phyloP scores from a whole-genome alignment of 371 early-diverging fungal genomes.

The Syncephalastrum monosporum region DNA sequence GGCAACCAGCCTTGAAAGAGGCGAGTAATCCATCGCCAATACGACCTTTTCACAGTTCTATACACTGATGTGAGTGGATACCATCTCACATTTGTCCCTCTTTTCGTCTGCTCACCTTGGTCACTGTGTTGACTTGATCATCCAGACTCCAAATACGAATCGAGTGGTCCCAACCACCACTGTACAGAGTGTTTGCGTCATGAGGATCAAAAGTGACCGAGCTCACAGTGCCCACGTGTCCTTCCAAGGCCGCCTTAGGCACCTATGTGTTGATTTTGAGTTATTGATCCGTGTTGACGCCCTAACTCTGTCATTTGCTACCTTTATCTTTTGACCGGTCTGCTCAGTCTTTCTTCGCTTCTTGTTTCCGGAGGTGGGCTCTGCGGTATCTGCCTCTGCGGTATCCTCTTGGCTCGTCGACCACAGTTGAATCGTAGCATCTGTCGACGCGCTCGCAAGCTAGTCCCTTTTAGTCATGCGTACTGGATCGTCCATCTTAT shows the following conservation, averaged over 20 bases:
- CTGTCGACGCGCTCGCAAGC: constrained; percentile 82
- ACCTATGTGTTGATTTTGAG: neutral
- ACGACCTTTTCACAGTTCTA: constrained; percentile 90
- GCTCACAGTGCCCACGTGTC: constrained; percentile 83
- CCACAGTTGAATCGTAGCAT: constrained; percentile 81
- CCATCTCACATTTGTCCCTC: constrained; percentile 61
- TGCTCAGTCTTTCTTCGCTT: constrained; percentile 52
- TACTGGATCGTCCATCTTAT: too few relatives aligned
- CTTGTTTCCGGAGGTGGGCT: constrained; percentile 34
- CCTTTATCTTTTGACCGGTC: constrained; percentile 50
- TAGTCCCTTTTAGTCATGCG: constrained; percentile 17
- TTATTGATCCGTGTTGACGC: neutral
- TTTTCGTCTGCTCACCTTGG: constrained; percentile 76
- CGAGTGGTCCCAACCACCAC: constrained; percentile 94
- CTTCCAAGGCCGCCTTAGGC: constrained; percentile 56
- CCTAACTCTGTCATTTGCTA: constrained; percentile 6
- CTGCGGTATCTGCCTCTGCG: constrained; percentile 52
- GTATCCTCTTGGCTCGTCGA: constrained; percentile 56
- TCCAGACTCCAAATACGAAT: constrained; percentile 89
- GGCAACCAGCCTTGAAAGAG: constrained; percentile 68
- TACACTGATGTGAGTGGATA: neutral
- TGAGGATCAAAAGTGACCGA: constrained; percentile 65
- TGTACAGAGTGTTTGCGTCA: constrained; percentile 62
- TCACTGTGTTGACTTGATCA: constrained; percentile 65
- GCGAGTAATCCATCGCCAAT: constrained; percentile 72